phyloP scores from a whole-genome alignment of 768 basidiomycete species.

The Boletellus sp. region DNA sequence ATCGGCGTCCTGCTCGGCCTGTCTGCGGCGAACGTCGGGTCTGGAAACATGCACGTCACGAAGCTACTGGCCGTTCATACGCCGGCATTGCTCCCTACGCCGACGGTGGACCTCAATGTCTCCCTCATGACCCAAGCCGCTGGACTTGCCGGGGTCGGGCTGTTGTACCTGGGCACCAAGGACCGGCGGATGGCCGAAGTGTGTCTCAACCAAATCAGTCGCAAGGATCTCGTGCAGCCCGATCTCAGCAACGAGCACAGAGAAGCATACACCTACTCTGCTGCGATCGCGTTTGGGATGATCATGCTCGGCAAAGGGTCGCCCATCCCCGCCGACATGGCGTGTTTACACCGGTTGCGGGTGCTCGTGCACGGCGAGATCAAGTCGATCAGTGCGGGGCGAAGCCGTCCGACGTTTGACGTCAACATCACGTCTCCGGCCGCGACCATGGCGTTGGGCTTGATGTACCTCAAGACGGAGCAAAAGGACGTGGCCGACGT shows the following conservation, averaged over 20 bases:
- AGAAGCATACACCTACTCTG: constrained; percentile 87
- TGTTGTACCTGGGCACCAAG: constrained; percentile 85
- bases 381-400: constrained; percentile 36
- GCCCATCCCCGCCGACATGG: constrained; percentile 71
- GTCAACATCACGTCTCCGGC: constrained; percentile 89
- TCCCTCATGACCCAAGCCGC: constrained; percentile 87
- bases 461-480: constrained; percentile 90
- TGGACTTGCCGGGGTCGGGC: constrained; percentile 81
- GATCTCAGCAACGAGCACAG: constrained; percentile 86
- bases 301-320: constrained; percentile 91
- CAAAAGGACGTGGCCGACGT: constrained; percentile 84
- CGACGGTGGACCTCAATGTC: constrained; percentile 85
- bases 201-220: constrained; percentile 78
- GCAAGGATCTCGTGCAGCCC: constrained; percentile 71
- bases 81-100: constrained; percentile 85
- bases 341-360: constrained; percentile 63
- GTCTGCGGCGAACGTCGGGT: constrained; percentile 85
- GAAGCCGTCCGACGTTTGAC: constrained; percentile 58
- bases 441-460: constrained; percentile 81
- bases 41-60: constrained; percentile 81
- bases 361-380: constrained; percentile 75
- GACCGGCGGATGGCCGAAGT: constrained; percentile 92
- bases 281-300: constrained; percentile 91
- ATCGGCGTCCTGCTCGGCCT: constrained; percentile 93
- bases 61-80: constrained; percentile 91